These are phyloP conservation scores for Ilex paraguariensis DNA, from an alignment of 305 asterid species.

Conservation along the genomic window DNA sequence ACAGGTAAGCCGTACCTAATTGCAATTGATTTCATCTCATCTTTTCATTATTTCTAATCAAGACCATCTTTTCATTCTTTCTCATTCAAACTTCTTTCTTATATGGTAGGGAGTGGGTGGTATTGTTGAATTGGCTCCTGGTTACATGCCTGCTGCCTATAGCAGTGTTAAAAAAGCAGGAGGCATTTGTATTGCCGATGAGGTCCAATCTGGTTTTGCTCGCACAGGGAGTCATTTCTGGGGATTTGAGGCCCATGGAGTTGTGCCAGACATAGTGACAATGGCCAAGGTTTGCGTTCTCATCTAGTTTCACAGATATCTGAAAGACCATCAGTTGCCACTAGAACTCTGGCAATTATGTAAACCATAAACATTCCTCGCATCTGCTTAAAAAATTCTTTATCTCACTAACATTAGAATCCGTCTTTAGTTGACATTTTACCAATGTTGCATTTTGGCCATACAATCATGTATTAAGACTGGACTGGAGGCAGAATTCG, in stretches of 20 bases:
- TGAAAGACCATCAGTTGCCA: too few species aligned
- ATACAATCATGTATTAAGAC: too few species aligned
- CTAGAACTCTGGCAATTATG: too few species aligned
- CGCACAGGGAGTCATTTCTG: constrained; percentile 68
- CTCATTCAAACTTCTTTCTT: constrained; percentile 10
- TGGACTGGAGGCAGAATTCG: too few species aligned
- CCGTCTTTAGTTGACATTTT: too few species aligned
- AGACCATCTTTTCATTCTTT: neutral
- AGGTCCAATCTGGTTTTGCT: constrained; percentile 77
- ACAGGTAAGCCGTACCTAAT: constrained; percentile 41
- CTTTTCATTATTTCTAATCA: neutral
- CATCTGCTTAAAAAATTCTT: too few species aligned
- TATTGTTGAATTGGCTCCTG: constrained; percentile 77
- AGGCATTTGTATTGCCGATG: constrained; percentile 75
- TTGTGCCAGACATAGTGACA: constrained; percentile 70
- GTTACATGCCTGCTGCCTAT: constrained; percentile 44
- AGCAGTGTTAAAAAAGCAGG: constrained; percentile 38
- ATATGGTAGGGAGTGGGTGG: constrained; percentile 86
- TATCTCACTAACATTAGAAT: too few species aligned
- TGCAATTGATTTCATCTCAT: neutral
- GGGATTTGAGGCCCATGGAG: constrained; percentile 61
- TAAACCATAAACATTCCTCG: too few species aligned
- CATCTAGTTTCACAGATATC: too few species aligned
- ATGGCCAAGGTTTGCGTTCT: constrained; percentile 61
- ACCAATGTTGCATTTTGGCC: too few species aligned